phyloP scores from a whole-genome alignment of 2,329 filamentous ascomycete species.

The Blastomyces emzantsi region DNA sequence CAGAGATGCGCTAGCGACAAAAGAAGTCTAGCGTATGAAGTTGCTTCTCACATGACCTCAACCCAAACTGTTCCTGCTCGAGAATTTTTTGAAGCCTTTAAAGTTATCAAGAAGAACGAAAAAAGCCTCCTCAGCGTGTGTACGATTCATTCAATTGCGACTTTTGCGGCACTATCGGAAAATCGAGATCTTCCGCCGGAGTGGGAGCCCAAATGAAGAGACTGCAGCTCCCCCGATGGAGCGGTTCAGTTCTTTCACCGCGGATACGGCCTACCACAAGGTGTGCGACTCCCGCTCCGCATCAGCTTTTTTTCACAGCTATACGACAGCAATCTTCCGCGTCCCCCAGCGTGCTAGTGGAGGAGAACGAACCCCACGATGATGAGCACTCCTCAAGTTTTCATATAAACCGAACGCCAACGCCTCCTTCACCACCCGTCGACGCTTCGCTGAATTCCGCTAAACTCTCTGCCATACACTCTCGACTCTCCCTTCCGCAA shows the following conservation, averaged over 20 bases:
- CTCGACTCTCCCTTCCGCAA: conserved; percentile 70
- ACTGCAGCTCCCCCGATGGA: conserved; percentile 45
- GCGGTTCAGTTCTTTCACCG: conserved; percentile 42
- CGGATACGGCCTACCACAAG: conserved; percentile 34
- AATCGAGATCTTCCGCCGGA: conserved; percentile 4
- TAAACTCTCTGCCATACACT: conserved; percentile 87
- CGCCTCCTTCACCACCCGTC: conserved; percentile 62
- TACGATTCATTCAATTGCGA: conserved; percentile 7
- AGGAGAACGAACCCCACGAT: conserved; percentile 22
- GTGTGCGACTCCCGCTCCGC: conserved; percentile 14
- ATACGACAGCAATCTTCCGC: conserved; percentile 37
- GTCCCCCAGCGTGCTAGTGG: conserved; percentile 22
- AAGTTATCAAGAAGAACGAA: conserved; percentile 8
- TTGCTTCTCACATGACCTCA: conserved; percentile 31
- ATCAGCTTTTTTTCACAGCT: conserved; percentile 20
- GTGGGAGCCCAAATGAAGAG: conserved; percentile 36
- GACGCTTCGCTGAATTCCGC: conserved; percentile 61
- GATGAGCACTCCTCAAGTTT: conserved; percentile 22
- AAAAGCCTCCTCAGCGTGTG: neutral
- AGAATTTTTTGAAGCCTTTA: conserved; percentile 29
- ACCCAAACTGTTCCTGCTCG: conserved; percentile 23
- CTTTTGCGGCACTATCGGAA: neutral
- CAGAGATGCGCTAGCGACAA: conserved; percentile 16
- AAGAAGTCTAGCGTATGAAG: conserved; percentile 23
- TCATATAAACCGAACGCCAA: conserved; percentile 26